Conservation (phyloP, 1,284 basidiomycete species). For the Puccinia horiana region DNA sequence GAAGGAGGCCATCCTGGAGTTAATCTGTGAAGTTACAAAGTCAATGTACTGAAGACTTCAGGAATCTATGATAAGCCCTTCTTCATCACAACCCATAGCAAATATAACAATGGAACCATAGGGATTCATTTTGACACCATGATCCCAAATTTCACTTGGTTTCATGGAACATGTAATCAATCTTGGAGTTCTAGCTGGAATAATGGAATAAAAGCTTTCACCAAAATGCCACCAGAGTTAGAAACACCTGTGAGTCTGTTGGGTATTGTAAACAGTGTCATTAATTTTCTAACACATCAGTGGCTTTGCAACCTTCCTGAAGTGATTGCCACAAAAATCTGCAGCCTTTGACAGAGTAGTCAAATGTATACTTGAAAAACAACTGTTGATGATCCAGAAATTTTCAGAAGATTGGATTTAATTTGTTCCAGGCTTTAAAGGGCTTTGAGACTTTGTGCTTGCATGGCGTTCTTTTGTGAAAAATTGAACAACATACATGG, state of each 20-base stretch:
- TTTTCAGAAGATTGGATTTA: neutral
- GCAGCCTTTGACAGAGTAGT: neutral
- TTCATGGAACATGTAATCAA: conserved; percentile 14
- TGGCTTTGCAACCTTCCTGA: neutral
- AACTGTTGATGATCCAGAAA: neutral
- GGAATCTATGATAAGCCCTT: too few species aligned
- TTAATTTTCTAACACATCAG: neutral
- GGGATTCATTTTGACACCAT: neutral
- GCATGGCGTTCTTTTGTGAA: neutral
- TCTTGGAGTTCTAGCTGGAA: neutral
- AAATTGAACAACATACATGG: neutral
- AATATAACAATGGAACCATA: neutral
- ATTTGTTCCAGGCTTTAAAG: neutral
- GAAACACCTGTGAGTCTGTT: neutral
- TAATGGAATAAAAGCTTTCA: conserved; percentile 14
- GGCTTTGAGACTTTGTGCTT: neutral
- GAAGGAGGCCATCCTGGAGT: too few species aligned
- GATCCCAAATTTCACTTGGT: neutral
- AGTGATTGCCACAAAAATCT: neutral
- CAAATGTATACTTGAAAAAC: neutral
- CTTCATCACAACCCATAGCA: too few species aligned
- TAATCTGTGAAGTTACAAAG: neutral
- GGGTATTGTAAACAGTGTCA: neutral
- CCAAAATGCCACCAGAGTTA: neutral
- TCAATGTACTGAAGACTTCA: neutral